Conservation (phyloP, 148 eudicot genomes). For the Nepenthes mirabilis region DNA sequence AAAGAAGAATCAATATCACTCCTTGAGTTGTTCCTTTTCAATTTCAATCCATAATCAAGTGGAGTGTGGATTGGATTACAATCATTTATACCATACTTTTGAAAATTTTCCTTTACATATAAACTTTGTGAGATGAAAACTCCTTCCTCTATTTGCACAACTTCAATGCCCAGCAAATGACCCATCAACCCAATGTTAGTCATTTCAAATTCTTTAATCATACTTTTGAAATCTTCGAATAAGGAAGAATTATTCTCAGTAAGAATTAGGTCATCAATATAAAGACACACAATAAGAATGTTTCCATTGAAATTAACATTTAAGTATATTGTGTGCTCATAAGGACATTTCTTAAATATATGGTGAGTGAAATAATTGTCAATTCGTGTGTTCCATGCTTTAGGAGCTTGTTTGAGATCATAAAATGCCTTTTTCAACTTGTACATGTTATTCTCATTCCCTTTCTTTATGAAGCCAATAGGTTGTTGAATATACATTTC, state of each 20-base stretch:
- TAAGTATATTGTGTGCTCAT: constrained; percentile 8
- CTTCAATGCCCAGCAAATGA: constrained; percentile 7
- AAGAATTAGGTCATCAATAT: constrained; percentile 6
- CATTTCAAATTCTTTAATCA: constrained; percentile 11
- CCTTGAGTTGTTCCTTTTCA: not conserved
- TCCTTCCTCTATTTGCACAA: not conserved
- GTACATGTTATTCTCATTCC: constrained; percentile 3
- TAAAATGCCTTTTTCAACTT: constrained; percentile 5
- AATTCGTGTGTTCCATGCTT: constrained; percentile 12
- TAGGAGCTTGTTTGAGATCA: constrained; percentile 13
- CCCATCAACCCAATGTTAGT: constrained; percentile 4
- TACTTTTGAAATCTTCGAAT: constrained; percentile 1
- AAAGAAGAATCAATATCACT: not conserved
- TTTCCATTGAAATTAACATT: not conserved
- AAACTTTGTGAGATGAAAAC: constrained; percentile 8
- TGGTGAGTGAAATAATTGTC: constrained; percentile 3
- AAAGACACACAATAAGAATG: constrained; percentile 4
- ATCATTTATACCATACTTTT: constrained; percentile 9
- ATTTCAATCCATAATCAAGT: not conserved
- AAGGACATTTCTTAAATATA: constrained; percentile 7
- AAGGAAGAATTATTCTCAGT: not conserved
- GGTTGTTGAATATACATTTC: constrained; percentile 10
- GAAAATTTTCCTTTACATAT: constrained; percentile 1
- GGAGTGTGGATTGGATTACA: constrained; percentile 4
- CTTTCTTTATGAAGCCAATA: constrained; percentile 4